Base-by-base conservation (phyloP, 352 stramenopile species). In the Phytopythium montanum region DNA sequence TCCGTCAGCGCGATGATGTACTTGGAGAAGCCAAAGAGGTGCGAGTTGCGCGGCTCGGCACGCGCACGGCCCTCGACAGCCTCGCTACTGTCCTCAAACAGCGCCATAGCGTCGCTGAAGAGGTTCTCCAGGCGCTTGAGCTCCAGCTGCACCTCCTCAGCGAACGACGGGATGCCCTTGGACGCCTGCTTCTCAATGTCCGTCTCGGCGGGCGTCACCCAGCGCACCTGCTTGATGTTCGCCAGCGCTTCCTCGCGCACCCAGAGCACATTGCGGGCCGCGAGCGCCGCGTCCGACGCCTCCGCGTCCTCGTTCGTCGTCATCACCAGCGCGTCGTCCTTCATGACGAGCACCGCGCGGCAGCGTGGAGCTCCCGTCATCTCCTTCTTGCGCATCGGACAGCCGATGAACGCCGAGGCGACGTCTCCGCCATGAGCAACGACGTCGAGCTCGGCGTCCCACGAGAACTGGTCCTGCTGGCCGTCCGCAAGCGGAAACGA, bases 11-110 rank as follows among this genome's bases (percentile, higher is more conserved):
- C 66, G 44, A 94, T 66, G 29, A 92, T 84, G 54, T 86, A 87
- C 79, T 94, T 94, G 31, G 85, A 90, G 56, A 93, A 92, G 5
- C 83, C 83, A 48, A 94, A 92, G 38, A 92, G 76, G 46, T 92
- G 85, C 9, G 85, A 75, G 52, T 91, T 92, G 3, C 56, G 66
- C 13, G 78, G 78, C 49, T 87, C 77, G 59, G 80, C 76, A 41
- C 78, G 80, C 13, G 75, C 70, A 55, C 68, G 70, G 25, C 66
- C 72, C 53, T 67, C 62, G 28, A 69, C 48, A 5, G 36, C 56
- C 25, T 71, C 70, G 49, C 61, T 60, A 5, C 68, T 63, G 21
- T 69, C 56, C 7, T 87, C 75, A 52, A 88, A 82, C 14, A 91
- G 53, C 26, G 79, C 68, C 48, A 79, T 61, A 1, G 81, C 52